Conservation (phyloP, 2,329 filamentous ascomycete genomes). For the Penicillium digitatum region DNA sequence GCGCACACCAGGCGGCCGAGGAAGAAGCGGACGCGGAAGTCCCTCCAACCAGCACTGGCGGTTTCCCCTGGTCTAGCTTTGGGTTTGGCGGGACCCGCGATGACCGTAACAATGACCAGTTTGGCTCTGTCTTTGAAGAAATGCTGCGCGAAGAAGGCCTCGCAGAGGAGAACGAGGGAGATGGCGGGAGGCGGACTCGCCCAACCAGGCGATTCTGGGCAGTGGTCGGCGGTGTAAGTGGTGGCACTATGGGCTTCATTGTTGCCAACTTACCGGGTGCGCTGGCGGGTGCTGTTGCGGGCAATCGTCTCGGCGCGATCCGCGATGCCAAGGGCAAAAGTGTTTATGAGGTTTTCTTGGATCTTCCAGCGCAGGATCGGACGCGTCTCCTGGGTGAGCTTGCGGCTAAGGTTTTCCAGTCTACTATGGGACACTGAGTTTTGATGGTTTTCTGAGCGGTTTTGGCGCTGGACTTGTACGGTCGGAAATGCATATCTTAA, state of each 20-base stretch:
- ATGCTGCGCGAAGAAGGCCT: slow-evolving; percentile 84
- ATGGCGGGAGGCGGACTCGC: slow-evolving; percentile 36
- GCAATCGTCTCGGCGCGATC: slow-evolving; percentile 85
- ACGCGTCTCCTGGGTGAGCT: slow-evolving; percentile 76
- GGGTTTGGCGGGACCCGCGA: slow-evolving; percentile 50
- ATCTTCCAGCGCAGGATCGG: slow-evolving; percentile 78
- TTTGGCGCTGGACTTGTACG: slow-evolving; percentile 1
- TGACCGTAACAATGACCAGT: slow-evolving; percentile 64
- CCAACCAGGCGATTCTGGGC: slow-evolving; percentile 79
- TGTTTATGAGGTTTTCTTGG: slow-evolving; percentile 84
- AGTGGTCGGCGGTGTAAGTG: slow-evolving; percentile 77
- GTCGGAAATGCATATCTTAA: background rate
- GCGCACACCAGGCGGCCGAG: slow-evolving; percentile 48
- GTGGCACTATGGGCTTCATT: slow-evolving; percentile 90
- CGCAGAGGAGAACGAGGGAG: slow-evolving; percentile 62
- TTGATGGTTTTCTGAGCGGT: background rate
- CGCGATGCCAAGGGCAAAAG: slow-evolving; percentile 90
- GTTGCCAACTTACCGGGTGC: slow-evolving; percentile 87
- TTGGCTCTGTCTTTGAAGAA: slow-evolving; percentile 82
- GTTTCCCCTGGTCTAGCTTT: slow-evolving; percentile 75
- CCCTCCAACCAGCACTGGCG: slow-evolving; percentile 43
- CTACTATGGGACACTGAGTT: slow-evolving; percentile 32
- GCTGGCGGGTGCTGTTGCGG: slow-evolving; percentile 84
- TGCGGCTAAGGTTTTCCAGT: slow-evolving; percentile 73
- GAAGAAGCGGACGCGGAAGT: slow-evolving; percentile 49